Evolutionary conservation across 1,139 yeast genomes (phyloP).

Genomic region (Nakaseomyces delphensis): DNA sequence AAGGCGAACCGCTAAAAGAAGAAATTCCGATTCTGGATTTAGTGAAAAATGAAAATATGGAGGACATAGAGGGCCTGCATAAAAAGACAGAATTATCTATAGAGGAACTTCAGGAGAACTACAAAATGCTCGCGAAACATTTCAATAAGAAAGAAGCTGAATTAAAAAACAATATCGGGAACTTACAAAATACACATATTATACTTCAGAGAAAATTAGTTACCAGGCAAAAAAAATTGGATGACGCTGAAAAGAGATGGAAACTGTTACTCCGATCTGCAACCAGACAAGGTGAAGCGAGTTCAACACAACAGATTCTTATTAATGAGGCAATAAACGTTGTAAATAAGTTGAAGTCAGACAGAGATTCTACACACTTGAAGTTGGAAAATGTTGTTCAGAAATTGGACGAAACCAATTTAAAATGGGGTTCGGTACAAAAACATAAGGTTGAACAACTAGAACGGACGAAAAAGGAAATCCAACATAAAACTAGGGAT

Average conservation of each 20-base stretch:
- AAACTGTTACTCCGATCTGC: conserved; percentile 11
- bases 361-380: conserved; percentile 16
- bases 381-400: conserved; percentile 15
- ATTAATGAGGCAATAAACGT: conserved; percentile 15
- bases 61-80: conserved; percentile 1
- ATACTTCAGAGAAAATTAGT: conserved; percentile 18
- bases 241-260: conserved; percentile 14
- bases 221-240: conserved; percentile 17
- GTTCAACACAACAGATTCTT: conserved; percentile 16
- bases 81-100: conserved; percentile 2
- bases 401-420: conserved; percentile 10
- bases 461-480: conserved; percentile 14
- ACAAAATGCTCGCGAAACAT: conserved; percentile 7
- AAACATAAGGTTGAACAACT: conserved; percentile 15
- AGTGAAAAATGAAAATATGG: neutral
- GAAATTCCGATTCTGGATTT: conserved; percentile 3
- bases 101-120: conserved; percentile 8
- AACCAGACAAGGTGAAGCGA: conserved; percentile 7
- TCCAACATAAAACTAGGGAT: conserved; percentile 14
- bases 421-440: conserved; percentile 13
- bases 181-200: conserved; percentile 14
- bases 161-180: conserved; percentile 11
- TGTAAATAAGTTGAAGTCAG: conserved; percentile 10
- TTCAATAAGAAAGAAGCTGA: conserved; percentile 12
- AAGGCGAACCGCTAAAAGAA: neutral